Conservation (phyloP, 2,329 filamentous ascomycete genomes). For the Xylariaceae sp. region DNA sequence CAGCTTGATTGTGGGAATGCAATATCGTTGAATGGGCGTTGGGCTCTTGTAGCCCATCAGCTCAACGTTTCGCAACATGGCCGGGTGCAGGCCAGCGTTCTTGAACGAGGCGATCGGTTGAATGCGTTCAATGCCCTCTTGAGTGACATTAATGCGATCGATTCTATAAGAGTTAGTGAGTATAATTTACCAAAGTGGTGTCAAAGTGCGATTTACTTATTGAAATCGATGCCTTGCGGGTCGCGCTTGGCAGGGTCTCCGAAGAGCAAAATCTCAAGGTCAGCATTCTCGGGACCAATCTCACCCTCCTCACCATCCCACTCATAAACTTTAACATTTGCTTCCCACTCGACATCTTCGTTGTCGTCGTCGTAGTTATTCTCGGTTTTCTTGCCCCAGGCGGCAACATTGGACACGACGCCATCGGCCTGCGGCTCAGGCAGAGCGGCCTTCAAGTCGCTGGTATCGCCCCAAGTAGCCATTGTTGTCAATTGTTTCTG, state of each 20-base stretch:
- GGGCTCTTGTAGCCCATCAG: slow-evolving; percentile 67
- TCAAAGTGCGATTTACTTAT: slow-evolving; percentile 38
- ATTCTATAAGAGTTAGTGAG: slow-evolving; percentile 42
- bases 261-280: slow-evolving; percentile 75
- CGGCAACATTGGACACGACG: slow-evolving; percentile 17
- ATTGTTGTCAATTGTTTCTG: slow-evolving; percentile 19
- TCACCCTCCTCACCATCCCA: slow-evolving; percentile 86
- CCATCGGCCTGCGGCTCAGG: slow-evolving; percentile 19
- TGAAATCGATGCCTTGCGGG: slow-evolving; percentile 45
- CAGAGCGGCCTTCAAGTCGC: slow-evolving; percentile 34
- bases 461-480: slow-evolving; percentile 24
- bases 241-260: slow-evolving; percentile 50
- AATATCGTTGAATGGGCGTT: slow-evolving; percentile 84
- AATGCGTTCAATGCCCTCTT: slow-evolving; percentile 54
- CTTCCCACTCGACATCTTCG: slow-evolving; percentile 41
- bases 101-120: slow-evolving; percentile 57
- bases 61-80: slow-evolving; percentile 72
- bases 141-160: slow-evolving; percentile 49
- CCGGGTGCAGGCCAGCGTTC: slow-evolving; percentile 78
- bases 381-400: slow-evolving; percentile 45
- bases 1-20: slow-evolving; percentile 71
- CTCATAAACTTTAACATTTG: slow-evolving; percentile 66
- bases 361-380: slow-evolving; percentile 46
- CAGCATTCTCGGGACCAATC: slow-evolving; percentile 65
- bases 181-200: neutral